phyloP scores from a whole-genome alignment of 805 yeast genomes.

The Pichia membranifaciens region DNA sequence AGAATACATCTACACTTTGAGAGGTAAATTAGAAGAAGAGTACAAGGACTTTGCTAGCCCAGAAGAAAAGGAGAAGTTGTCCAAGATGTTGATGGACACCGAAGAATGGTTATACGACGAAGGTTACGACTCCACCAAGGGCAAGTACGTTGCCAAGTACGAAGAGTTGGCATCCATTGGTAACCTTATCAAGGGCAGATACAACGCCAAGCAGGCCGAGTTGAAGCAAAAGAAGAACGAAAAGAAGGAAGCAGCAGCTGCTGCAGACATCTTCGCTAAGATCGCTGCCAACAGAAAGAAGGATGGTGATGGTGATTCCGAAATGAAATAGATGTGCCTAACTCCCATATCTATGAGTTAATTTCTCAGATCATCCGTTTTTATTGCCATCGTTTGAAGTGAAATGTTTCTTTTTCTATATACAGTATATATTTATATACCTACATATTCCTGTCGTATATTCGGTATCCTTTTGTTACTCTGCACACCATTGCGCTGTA shows the following conservation, averaged over 20 bases:
- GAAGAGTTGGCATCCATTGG: slow-evolving; percentile 95
- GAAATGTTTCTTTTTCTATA: too few species aligned
- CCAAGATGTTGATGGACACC: slow-evolving; percentile 68
- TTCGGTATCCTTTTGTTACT: too few species aligned
- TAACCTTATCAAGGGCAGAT: slow-evolving; percentile 93
- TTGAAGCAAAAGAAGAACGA: slow-evolving; percentile 83
- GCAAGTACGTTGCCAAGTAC: slow-evolving; percentile 93
- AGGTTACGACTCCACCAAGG: slow-evolving; percentile 94
- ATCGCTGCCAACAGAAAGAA: slow-evolving; percentile 66
- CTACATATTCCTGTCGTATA: too few species aligned
- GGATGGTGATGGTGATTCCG: slow-evolving; percentile 32
- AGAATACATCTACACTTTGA: slow-evolving; percentile 95
- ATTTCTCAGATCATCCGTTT: too few species aligned
- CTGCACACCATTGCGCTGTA: too few species aligned
- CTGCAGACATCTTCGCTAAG: slow-evolving; percentile 49
- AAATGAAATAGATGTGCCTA: slow-evolving; percentile 30
- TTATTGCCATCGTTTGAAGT: too few species aligned
- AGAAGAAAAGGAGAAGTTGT: slow-evolving; percentile 78
- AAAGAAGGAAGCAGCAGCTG: slow-evolving; percentile 54
- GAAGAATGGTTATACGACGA: slow-evolving; percentile 99
- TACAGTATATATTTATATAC: too few species aligned
- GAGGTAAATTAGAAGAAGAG: slow-evolving; percentile 93
- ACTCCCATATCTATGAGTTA: too few species aligned
- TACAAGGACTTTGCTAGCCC: slow-evolving; percentile 85
- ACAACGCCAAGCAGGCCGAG: slow-evolving; percentile 90